These are phyloP conservation scores for Termitomyces sp. DNA, from an alignment of 1,284 basidiomycete genomes.

Conservation along the genomic window DNA sequence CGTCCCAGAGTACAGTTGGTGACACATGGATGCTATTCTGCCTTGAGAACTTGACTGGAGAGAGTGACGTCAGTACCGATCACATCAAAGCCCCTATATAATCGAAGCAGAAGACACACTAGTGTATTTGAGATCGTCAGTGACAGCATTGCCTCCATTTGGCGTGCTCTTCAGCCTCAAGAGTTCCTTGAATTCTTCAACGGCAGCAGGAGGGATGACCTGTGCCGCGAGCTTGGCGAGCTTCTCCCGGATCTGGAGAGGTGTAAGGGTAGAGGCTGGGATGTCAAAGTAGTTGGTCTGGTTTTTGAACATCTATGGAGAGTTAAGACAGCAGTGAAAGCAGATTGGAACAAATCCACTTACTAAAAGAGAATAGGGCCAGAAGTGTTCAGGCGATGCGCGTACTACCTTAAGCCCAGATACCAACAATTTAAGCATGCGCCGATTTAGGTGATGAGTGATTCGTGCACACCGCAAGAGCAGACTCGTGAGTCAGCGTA, in stretches of 20 bases:
- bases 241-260: conserved; percentile 71
- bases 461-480: conserved; percentile 59
- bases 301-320: conserved; percentile 64
- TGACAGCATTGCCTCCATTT: conserved; percentile 75
- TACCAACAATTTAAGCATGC: neutral
- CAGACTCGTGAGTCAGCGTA: conserved; percentile 77
- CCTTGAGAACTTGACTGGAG: conserved; percentile 77
- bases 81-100: neutral
- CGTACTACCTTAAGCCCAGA: conserved; percentile 41
- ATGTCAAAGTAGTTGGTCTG: conserved; percentile 81
- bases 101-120: conserved; percentile 35
- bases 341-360: conserved; percentile 17
- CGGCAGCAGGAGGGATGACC: conserved; percentile 43
- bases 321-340: conserved; percentile 3
- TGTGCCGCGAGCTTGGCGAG: conserved; percentile 56
- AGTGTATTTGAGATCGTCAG: conserved; percentile 83
- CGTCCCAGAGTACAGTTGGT: conserved; percentile 84
- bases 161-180: conserved; percentile 58
- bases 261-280: conserved; percentile 64
- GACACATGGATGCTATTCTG: conserved; percentile 94
- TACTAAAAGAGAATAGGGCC: conserved; percentile 69
- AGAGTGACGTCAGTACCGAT: neutral
- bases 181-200: conserved; percentile 55
- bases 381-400: conserved; percentile 72
- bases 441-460: neutral